Evolutionary conservation across 2,329 filamentous ascomycete species (phyloP).

Genomic region (Dactylellina drechsleri): DNA sequence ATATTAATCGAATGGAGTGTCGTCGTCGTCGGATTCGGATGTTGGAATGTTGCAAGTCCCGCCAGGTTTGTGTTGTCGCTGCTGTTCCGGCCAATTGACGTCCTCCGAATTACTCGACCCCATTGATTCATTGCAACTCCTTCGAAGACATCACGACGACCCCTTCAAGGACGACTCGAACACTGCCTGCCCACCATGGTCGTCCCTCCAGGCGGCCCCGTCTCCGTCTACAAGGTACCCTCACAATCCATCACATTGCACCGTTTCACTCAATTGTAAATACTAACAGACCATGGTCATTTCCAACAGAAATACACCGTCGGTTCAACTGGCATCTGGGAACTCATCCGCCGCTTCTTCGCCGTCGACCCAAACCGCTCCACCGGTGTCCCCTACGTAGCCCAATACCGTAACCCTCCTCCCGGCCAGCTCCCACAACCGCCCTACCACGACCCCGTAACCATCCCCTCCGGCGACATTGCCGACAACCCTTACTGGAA

Average conservation of each 20-base stretch:
- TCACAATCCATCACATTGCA: conserved; percentile 10
- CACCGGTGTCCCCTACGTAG: conserved; percentile 90
- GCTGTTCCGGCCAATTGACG: conserved; percentile 24
- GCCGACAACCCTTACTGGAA: conserved; percentile 97
- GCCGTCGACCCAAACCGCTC: conserved; percentile 88
- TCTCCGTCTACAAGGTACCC: conserved; percentile 70
- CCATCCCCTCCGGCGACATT: conserved; percentile 83
- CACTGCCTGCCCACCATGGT: conserved; percentile 53
- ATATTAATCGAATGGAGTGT: not conserved
- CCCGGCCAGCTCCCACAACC: conserved; percentile 77
- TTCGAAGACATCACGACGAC: conserved; percentile 1
- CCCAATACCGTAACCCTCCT: conserved; percentile 87
- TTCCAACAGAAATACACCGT: conserved; percentile 87
- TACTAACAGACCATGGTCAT: conserved; percentile 60
- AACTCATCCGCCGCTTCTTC: conserved; percentile 78
- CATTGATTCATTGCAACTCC: not conserved
- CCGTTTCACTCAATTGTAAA: conserved; percentile 56
- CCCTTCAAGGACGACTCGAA: conserved; percentile 35
- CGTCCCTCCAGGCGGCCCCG: conserved; percentile 63
- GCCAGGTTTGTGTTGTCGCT: conserved; percentile 34
- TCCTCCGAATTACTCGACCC: conserved; percentile 25
- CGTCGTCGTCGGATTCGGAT: not conserved
- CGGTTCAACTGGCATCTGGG: conserved; percentile 89
- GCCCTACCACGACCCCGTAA: conserved; percentile 82
- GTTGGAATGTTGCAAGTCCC: conserved; percentile 33